These are phyloP conservation scores for Nemania abortiva DNA, from an alignment of 2,329 filamentous ascomycete genomes.

Conservation along the genomic window DNA sequence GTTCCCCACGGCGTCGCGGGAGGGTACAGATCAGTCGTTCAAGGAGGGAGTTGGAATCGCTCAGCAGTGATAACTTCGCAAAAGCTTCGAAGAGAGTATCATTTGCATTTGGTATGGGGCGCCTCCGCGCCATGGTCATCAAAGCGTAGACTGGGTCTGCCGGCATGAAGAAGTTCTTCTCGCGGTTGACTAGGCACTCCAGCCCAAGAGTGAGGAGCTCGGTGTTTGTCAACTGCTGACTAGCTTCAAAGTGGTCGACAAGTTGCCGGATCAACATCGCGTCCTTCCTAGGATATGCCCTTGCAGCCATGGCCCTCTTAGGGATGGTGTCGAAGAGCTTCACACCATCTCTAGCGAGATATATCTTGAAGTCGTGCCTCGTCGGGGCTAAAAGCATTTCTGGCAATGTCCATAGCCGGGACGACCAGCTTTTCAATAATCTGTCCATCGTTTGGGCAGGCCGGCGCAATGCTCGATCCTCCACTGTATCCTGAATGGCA, in stretches of 20 bases:
- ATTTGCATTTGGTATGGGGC: not conserved
- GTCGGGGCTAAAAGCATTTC: constrained; percentile 13
- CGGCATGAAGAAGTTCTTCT: not conserved
- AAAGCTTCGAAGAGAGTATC: constrained; percentile 17
- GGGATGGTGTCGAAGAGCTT: constrained; percentile 2
- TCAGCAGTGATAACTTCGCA: constrained; percentile 12
- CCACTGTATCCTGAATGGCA: constrained; percentile 21
- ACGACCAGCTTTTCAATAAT: constrained; percentile 15
- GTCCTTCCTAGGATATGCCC: constrained; percentile 8
- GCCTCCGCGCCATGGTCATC: constrained; percentile 16
- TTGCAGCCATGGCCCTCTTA: constrained; percentile 16
- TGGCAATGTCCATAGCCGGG: constrained; percentile 10
- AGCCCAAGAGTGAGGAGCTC: constrained; percentile 15
- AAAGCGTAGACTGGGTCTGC: constrained; percentile 15
- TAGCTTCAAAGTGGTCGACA: constrained; percentile 20
- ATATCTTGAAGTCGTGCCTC: constrained; percentile 11
- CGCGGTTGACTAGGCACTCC: constrained; percentile 7
- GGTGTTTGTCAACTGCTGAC: constrained; percentile 4
- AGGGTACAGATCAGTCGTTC: constrained; percentile 20
- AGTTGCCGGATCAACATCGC: constrained; percentile 5
- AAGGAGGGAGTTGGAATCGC: constrained; percentile 16
- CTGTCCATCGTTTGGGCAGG: not conserved
- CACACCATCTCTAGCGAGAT: not conserved
- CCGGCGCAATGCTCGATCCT: constrained; percentile 4
- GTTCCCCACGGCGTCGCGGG: not conserved